These are phyloP conservation scores for Sordariomycetes sp. DNA, from an alignment of 2,329 filamentous ascomycete species.

Conservation along the genomic window DNA sequence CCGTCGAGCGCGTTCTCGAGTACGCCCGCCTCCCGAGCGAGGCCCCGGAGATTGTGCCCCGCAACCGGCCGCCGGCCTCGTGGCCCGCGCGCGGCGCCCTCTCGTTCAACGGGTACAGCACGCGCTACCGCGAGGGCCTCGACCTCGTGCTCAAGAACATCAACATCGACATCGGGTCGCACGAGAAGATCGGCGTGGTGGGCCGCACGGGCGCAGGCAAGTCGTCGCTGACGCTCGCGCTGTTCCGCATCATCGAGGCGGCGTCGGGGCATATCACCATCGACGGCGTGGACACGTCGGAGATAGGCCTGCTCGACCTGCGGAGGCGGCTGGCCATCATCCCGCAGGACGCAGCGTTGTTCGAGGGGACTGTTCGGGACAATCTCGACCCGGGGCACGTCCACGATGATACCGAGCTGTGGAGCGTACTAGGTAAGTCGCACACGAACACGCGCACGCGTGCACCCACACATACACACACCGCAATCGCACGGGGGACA, in stretches of 20 bases:
- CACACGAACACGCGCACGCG: background rate
- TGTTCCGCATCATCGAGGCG: constrained; percentile 94
- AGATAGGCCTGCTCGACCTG: constrained; percentile 82
- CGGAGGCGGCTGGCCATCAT: constrained; percentile 89
- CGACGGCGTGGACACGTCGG: constrained; percentile 79
- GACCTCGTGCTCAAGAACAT: constrained; percentile 91
- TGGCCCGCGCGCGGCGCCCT: constrained; percentile 89
- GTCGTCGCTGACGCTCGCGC: constrained; percentile 79
- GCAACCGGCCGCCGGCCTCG: constrained; percentile 73
- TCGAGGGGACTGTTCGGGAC: constrained; percentile 86
- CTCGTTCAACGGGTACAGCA: constrained; percentile 87
- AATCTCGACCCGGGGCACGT: constrained; percentile 93
- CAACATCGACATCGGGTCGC: constrained; percentile 82
- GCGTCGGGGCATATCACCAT: constrained; percentile 76
- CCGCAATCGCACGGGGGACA: background rate
- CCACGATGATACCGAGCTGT: constrained; percentile 93
- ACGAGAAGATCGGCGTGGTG: constrained; percentile 97
- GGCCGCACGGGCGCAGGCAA: constrained; percentile 94
- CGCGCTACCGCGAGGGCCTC: constrained; percentile 79
- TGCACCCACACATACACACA: background rate
- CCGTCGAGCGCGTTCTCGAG: constrained; percentile 93
- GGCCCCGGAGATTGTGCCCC: constrained; percentile 85
- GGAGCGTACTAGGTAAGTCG: constrained; percentile 79
- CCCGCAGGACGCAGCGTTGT: constrained; percentile 92
- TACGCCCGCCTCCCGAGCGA: constrained; percentile 88